Base-by-base conservation (phyloP, 2,329 filamentous ascomycete genomes). In the Clarireedia monteithiana region DNA sequence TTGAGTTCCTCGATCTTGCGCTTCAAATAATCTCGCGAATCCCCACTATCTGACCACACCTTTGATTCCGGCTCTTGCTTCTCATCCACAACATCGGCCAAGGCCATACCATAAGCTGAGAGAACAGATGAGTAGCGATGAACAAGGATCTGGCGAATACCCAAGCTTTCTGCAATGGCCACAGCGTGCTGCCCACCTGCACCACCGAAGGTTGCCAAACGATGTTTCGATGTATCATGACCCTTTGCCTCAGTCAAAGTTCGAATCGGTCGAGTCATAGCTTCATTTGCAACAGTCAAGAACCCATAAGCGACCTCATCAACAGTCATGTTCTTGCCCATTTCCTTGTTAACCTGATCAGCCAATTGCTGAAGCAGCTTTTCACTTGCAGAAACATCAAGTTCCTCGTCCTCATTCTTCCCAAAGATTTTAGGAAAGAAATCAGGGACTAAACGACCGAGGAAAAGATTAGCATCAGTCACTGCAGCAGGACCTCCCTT, bases 361-460 rank as follows among this genome's bases (percentile, higher is more conserved):
- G 90, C 83, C 9, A 96, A 75, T 63, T 91, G 84, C 60, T 86
- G 78, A 59, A 96, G 88, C 1, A 89, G 79, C 64, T 81, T 84
- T 68, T 83, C 80, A 64, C 89, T 95, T 0, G 88, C 87, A 56
- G 86, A 80, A 1, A 81, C 75, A 67, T 96, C 91, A 1, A 96
- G 73, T 0, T 85, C 85, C 69, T 94, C 82, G 56, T 96, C 79
- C 68, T 96, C 91, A 46, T 91, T 86, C 69, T 89, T 86, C 47
- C 92, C 92, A 64, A 97, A 96, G 58, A 97, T 96, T 69, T 91
- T 92, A 0, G 91, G 91, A 67, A 96, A 96, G 75, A 94, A 95
- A 59, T 95, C 89, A 0, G 91, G 91, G 1, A 96, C 73, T 4
- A 97, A 75, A 40, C 91, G 81, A 0, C 91, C 91, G 0, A 96